phyloP scores from a whole-genome alignment of 805 yeast genomes.

The Kodamaea fukazawae region DNA sequence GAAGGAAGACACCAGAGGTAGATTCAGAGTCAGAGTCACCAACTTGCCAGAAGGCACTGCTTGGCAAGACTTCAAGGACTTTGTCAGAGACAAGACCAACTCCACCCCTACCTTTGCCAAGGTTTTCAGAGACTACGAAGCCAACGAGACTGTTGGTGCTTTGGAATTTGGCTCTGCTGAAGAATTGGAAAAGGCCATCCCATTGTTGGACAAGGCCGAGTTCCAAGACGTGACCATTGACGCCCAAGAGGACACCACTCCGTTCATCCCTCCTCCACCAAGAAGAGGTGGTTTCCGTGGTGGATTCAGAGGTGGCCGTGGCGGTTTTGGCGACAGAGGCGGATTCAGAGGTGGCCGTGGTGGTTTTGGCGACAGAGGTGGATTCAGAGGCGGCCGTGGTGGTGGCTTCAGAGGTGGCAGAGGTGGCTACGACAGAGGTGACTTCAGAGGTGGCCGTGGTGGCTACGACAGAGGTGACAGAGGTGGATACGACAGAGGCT shows the following conservation, averaged over 20 bases:
- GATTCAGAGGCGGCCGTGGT: constrained; percentile 31
- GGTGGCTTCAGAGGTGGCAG: constrained; percentile 34
- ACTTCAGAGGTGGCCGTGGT: constrained; percentile 34
- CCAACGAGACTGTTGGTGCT: constrained; percentile 46
- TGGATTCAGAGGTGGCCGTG: constrained; percentile 35
- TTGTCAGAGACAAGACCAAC: constrained; percentile 72
- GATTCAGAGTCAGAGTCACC: constrained; percentile 66
- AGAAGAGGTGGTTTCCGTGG: constrained; percentile 45
- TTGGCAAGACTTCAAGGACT: constrained; percentile 90
- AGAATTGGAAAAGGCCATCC: constrained; percentile 70
- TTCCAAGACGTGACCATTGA: constrained; percentile 66
- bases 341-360: constrained; percentile 26
- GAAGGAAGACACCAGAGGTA: constrained; percentile 64
- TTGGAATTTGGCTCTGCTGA: constrained; percentile 65
- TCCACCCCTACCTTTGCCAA: constrained; percentile 60
- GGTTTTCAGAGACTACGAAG: constrained; percentile 48
- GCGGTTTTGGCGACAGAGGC: constrained; percentile 34
- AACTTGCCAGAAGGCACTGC: constrained; percentile 74
- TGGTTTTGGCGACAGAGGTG: constrained; percentile 18
- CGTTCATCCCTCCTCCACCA: constrained; percentile 52
- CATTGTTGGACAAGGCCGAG: constrained; percentile 67
- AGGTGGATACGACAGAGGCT: constrained; percentile 30
- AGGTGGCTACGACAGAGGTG: constrained; percentile 34
- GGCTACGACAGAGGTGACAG: constrained; percentile 42
- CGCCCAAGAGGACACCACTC: constrained; percentile 76